phyloP scores from a whole-genome alignment of 129 eudicot genomes.

The Centella asiatica region DNA sequence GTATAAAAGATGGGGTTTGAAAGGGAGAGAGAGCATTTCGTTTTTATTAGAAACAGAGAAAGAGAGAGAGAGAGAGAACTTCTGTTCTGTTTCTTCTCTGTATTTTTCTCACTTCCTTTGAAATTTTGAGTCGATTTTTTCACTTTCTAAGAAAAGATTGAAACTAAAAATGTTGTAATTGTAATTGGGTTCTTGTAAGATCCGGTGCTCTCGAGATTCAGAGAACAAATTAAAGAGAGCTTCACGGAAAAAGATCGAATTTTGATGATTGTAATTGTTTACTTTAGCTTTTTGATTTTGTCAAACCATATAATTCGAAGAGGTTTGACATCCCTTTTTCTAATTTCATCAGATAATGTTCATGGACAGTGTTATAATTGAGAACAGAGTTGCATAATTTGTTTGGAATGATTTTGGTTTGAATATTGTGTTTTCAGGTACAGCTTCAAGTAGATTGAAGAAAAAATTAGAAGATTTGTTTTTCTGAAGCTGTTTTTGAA shows the following conservation, averaged over 20 bases:
- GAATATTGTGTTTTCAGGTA: neutral
- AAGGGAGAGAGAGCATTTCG: slow-evolving; percentile 15
- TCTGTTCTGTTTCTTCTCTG: slow-evolving; percentile 7
- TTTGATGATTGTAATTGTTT: neutral
- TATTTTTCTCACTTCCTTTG: neutral
- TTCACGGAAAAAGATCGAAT: neutral
- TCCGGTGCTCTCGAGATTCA: neutral
- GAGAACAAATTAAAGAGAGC: neutral
- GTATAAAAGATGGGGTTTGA: slow-evolving; percentile 10
- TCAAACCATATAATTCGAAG: neutral
- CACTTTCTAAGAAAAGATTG: neutral
- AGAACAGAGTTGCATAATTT: no score
- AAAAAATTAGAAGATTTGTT: no score
- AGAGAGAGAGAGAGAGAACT: slow-evolving; percentile 1
- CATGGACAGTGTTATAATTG: neutral
- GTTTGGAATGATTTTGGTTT: neutral
- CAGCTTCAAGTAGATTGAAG: neutral
- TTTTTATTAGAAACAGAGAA: neutral
- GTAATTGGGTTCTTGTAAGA: neutral
- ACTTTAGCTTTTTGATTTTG: neutral
- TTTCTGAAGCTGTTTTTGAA: no score
- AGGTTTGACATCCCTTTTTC: neutral
- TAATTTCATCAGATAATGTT: neutral
- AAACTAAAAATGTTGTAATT: neutral
- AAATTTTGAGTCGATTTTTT: neutral